phyloP scores from a whole-genome alignment of 805 yeast genomes.

The Kluyveromyces aestuarii region DNA sequence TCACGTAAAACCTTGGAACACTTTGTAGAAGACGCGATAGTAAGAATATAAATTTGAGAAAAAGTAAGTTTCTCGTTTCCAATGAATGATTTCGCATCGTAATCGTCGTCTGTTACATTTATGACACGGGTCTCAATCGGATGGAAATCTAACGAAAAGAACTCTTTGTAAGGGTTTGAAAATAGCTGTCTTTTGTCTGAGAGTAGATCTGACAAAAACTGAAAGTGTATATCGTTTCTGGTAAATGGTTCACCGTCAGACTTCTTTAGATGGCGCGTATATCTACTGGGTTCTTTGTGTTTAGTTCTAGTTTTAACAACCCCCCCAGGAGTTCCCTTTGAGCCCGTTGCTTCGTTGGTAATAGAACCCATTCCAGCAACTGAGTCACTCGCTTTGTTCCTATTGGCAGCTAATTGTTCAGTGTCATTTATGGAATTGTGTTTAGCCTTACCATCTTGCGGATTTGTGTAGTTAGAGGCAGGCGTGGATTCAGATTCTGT shows the following conservation, averaged over 20 bases:
- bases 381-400: not conserved
- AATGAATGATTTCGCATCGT: slow-evolving; percentile 30
- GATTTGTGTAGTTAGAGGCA: not conserved
- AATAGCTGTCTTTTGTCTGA: slow-evolving; percentile 57
- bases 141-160: slow-evolving; percentile 29
- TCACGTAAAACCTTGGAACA: slow-evolving; percentile 79
- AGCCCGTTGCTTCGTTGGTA: not conserved
- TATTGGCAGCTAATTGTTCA: not conserved
- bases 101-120: slow-evolving; percentile 26
- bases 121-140: slow-evolving; percentile 27
- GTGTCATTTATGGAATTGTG: not conserved
- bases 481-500: slow-evolving; percentile 1
- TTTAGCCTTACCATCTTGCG: not conserved
- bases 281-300: slow-evolving; percentile 18
- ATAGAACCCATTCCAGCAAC: not conserved
- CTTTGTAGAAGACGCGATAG: slow-evolving; percentile 74
- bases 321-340: not conserved
- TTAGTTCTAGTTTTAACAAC: slow-evolving; percentile 7
- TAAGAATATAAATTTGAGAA: slow-evolving; percentile 72
- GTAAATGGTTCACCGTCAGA: slow-evolving; percentile 88
- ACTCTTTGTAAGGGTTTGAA: slow-evolving; percentile 46
- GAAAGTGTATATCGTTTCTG: slow-evolving; percentile 81
- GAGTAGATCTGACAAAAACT: slow-evolving; percentile 58
- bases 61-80: slow-evolving; percentile 52
- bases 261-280: slow-evolving; percentile 60